Percentiles rank a stretch among this genome's conserved stretches.
Conservation (phyloP, 805 yeast genomes). For the Candida maesae region DNA sequence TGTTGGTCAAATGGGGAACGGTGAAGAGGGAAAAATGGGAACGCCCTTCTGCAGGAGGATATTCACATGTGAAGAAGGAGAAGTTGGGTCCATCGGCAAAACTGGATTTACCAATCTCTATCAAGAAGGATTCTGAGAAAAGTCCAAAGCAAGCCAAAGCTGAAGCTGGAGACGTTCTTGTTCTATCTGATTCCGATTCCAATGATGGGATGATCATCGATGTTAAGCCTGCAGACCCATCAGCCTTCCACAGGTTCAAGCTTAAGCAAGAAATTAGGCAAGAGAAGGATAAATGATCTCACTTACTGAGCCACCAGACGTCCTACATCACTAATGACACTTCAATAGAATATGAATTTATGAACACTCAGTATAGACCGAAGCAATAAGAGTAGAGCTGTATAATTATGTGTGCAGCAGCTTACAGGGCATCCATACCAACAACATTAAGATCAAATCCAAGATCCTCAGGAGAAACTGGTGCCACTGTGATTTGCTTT, state of each 20-base stretch:
- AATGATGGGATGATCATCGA: neutral
- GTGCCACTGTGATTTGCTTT: constrained; percentile 15
- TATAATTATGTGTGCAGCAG: neutral
- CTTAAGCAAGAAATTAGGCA: neutral
- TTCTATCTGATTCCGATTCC: constrained; percentile 1
- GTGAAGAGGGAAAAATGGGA: no score
- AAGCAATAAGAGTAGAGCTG: neutral
- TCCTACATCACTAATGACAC: no score
- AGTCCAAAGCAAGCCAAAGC: neutral
- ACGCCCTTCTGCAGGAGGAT: no score
- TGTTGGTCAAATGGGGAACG: neutral
- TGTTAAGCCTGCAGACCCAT: neutral
- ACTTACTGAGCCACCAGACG: no score
- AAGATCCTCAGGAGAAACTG: constrained; percentile 4
- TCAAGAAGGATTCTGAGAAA: no score
- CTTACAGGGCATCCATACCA: constrained; percentile 9
- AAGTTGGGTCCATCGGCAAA: no score
- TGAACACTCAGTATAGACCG: no score
- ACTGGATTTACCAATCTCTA: no score
- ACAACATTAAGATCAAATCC: constrained; percentile 10
- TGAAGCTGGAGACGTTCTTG: no score
- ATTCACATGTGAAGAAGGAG: no score
- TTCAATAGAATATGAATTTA: no score
- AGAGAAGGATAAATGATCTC: neutral
- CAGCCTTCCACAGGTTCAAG: constrained; percentile 7